Evolutionary conservation across 129 eudicot species (phyloP), one percentile per base, ranked within the genome.

Genomic region (Artemisia tridentata): DNA sequence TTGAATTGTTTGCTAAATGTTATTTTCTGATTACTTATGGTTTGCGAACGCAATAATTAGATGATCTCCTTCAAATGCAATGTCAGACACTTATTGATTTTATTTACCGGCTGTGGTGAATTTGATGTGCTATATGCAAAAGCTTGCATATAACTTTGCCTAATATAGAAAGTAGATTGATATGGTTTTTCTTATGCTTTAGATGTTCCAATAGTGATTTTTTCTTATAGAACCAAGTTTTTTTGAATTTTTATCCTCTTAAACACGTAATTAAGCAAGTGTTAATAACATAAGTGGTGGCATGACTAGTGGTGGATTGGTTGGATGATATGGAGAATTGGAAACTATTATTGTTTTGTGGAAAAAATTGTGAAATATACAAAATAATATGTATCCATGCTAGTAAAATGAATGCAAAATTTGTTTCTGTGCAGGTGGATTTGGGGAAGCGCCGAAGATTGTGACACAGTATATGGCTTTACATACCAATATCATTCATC

Each of bases 381-480:
- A 29, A 5, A 27, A 31, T 54, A 4, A 38, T 56, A 20, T 15
- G 2, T 72, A 14, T 15, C 0, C 5, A 6, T 12, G 52, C 10
- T 61, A 38, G 11, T 60, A 51, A 34, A 77, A 14, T 46, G 67
- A 38, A 56, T 57, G 58, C 53, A 15, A 38, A 1, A 17, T 72
- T 3, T 67, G 56, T 56, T 38, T 38, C 4, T 65, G n/a, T 83
- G 75, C 74, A 93, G 99, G 88, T 65, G 90, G 64, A 38, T 84
- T 82, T 80, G 89, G 91, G 55, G 92, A 80, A 53, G 72, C 80
- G 2, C 78, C 91, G 25, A 84, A 77, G 83, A 81, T 85, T 51
- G 14, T 75, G 45, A 95, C 96, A 15, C 86, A 90, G 54, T 95
- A 90, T 80, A 86, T 88, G 96, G 89, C 84, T 3, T 67, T 95